Base-by-base conservation (phyloP, 306 rosid genomes). In the Vigna mungo region DNA sequence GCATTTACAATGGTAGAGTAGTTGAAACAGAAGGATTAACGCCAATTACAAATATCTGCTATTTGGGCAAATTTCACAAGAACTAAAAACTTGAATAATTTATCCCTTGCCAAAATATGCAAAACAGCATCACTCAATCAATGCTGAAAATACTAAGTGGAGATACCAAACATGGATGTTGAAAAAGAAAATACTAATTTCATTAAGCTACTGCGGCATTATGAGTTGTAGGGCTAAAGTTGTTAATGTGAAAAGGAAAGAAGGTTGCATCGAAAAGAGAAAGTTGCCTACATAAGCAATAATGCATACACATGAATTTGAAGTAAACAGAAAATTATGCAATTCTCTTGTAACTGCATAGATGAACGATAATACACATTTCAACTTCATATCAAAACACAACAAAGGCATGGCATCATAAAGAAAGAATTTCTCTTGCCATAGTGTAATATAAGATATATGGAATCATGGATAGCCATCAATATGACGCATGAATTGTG, bases 1-100 rank as follows among this genome's bases (percentile, higher is more conserved):
- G 36, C 65, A 63, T 77, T 34, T 66, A 62, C 74, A 72, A 55
- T 39, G 63, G 48, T 36, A 62, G 71, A 76, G 59, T 55, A 68
- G 58, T 62, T 80, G 64, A 67, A 71, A 48, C 53, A 56, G 47
- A 81, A 75, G 32, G 23, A 49, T 52, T 34, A 14, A 34, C 60
- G 16, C 49, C 18, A 34, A 30, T 47, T 60, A 18, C 47, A 71
- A 72, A 74, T 74, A 59, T 43, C 25, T 43, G 13, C 48, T 2
- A 46, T 76, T 76, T 49, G 37, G 51, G 21, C 20, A 48, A 63
- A 75, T 75, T 48, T 39, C 25, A 20, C 34, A 20, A 34, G 43
- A 17, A 63, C 34, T 30, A 34, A 75, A 54, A 48, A 47, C 52
- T 48, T 0, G 9, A 49, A 14, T 21, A 63, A 20, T 51, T 12